Evolutionary conservation across 352 stramenopile genomes (phyloP), one percentile per base, ranked within the genome.

Genomic region (Peronospora belbahrii): DNA sequence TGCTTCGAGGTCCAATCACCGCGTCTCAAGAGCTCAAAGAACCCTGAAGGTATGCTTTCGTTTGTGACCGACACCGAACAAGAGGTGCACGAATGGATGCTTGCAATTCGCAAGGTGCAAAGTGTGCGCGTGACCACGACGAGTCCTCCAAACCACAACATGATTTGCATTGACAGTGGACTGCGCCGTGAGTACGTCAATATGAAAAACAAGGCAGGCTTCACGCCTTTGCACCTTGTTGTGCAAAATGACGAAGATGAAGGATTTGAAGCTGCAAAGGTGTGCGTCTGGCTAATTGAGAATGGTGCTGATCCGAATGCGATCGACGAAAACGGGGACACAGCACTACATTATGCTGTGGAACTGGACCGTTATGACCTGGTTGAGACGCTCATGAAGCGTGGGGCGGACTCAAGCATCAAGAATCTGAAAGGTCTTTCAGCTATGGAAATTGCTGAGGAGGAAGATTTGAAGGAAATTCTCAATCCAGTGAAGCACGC

Each of bases 191-290:
- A 91, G 39, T 88, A 93, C 41, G 69, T 95, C 18, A 88, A 88
- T 59, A 81, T 90, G 74, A 83, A 81, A 53, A 95, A 96, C 70
- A 87, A 86, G 41, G 43, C 70, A 8, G 80, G 81, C 15, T 88
- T 92, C 43, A 85, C 77, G 4, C 75, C 77, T 2, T 65, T 94
- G 38, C 83, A 94, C 33, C 52, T 91, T 13, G 70, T 70, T 2
- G 77, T 94, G 8, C 83, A 94, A 56, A 94, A 94, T 51, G 76
- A 90, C 24, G 83, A 94, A 44, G 82, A 94, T 35, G 83, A 94
- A 62, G 83, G 83, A n/a, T 91, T 94, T 31, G 83, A 91, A 40
- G 83, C 83, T 7, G 80, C 78, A 9, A 94, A 94, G 62, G 77
- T 88, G 6, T 74, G 69, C 25, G 77, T 94, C 14, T 94, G 83